Conservation (phyloP, 179 eudicot genomes). For the Patellifolia procumbens region DNA sequence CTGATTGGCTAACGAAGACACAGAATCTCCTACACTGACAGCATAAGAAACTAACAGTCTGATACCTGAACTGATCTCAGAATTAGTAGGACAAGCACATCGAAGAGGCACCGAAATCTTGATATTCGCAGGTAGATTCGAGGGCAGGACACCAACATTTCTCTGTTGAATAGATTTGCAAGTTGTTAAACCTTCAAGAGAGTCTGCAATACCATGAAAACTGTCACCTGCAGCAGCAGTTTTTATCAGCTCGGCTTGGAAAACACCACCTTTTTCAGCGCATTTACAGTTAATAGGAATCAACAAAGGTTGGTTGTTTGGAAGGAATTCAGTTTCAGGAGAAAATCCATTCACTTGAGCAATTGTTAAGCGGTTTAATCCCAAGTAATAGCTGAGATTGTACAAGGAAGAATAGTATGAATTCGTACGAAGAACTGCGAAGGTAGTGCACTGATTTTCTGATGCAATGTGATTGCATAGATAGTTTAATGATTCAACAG, state of each 20-base stretch:
- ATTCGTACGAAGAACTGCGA: constrained; percentile 50
- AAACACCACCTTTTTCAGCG: constrained; percentile 25
- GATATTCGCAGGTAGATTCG: constrained; percentile 33
- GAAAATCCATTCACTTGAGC: constrained; percentile 51
- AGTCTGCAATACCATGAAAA: constrained; percentile 48
- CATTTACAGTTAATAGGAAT: constrained; percentile 64
- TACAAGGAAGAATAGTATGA: constrained; percentile 47
- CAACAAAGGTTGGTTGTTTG: constrained; percentile 42
- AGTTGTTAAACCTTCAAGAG: constrained; percentile 60
- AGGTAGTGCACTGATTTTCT: constrained; percentile 45
- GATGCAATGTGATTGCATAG: constrained; percentile 29
- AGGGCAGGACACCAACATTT: constrained; percentile 36
- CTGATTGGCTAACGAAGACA: constrained; percentile 36
- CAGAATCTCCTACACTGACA: constrained; percentile 47
- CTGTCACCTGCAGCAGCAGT: constrained; percentile 44
- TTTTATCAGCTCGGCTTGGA: constrained; percentile 44
- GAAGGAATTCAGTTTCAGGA: constrained; percentile 41
- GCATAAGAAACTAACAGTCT: constrained; percentile 57
- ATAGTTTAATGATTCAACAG: constrained; percentile 30
- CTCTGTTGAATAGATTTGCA: constrained; percentile 48
- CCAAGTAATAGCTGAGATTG: constrained; percentile 52
- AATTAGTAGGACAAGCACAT: constrained; percentile 58
- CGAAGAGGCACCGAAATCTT: constrained; percentile 48
- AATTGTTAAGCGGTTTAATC: constrained; percentile 40
- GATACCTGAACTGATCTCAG: constrained; percentile 31